Evolutionary conservation across 2,329 filamentous ascomycete species (phyloP).

Genomic region (Sporothrix pallida): DNA sequence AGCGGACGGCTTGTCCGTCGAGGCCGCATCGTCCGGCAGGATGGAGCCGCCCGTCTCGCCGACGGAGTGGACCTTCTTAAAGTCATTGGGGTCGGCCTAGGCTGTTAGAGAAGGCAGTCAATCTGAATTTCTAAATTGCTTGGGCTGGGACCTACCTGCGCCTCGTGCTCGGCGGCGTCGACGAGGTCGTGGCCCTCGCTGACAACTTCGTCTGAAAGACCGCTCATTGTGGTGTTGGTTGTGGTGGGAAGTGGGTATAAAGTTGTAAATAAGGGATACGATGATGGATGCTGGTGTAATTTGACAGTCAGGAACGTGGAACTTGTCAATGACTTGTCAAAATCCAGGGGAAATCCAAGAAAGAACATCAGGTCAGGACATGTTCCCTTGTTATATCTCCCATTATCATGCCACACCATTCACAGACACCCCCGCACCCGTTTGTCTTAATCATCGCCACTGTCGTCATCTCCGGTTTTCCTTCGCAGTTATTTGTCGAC

Average conservation of each 20-base stretch:
- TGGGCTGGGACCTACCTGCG: not conserved
- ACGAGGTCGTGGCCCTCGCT: conserved; percentile 24
- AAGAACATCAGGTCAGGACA: too few relatives aligned
- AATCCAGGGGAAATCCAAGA: too few relatives aligned
- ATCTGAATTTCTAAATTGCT: not conserved
- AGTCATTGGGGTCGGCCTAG: conserved; percentile 21
- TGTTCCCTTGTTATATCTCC: too few relatives aligned
- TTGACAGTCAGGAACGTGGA: not conserved
- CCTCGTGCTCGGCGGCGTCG: conserved; percentile 23
- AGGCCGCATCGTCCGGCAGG: not conserved
- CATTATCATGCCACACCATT: too few relatives aligned
- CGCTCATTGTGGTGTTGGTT: not conserved
- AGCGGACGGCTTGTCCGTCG: not conserved
- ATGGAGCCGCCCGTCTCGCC: conserved; percentile 15
- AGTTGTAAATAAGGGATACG: not conserved
- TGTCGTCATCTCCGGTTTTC: conserved; percentile 10
- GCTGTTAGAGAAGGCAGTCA: not conserved
- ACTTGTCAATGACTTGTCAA: not conserved
- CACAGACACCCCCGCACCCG: not conserved
- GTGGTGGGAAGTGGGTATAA: not conserved
- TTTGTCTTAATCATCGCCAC: conserved; percentile 13
- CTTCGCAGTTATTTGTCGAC: too few relatives aligned
- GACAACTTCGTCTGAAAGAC: conserved; percentile 9
- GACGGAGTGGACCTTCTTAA: conserved; percentile 14
- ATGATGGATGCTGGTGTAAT: not conserved